Conservation (phyloP, 169 alveolate genomes). For the Plasmodium cynomolgi region DNA sequence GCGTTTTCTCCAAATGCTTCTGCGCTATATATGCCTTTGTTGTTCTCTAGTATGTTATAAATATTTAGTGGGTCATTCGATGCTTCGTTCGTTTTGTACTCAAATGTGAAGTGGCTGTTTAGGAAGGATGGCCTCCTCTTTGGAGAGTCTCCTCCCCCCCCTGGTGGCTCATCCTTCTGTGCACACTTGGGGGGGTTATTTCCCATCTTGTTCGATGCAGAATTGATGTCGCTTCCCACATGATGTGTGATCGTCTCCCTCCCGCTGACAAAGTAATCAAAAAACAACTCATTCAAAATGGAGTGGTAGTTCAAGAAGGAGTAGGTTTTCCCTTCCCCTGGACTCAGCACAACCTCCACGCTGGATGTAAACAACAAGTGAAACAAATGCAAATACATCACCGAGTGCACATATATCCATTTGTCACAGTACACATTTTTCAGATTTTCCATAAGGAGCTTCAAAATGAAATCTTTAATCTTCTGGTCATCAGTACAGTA, state of each 20-base stretch:
- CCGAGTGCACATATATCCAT: slow-evolving; percentile 38
- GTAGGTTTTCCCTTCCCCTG: slow-evolving; percentile 1
- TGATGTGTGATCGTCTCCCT: background rate
- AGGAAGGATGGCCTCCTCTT: background rate
- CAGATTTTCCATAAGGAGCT: slow-evolving; percentile 45
- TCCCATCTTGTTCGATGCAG: background rate
- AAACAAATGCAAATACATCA: slow-evolving; percentile 66
- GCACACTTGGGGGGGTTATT: background rate
- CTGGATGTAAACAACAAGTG: slow-evolving; percentile 11
- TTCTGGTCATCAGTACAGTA: slow-evolving; percentile 27
- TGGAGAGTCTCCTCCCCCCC: background rate
- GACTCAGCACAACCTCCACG: background rate
- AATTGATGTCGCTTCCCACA: background rate
- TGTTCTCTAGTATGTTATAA: slow-evolving; percentile 58
- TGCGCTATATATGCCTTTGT: slow-evolving; percentile 9
- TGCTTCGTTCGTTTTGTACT: slow-evolving; percentile 19
- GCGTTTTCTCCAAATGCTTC: background rate
- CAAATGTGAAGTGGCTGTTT: slow-evolving; percentile 39
- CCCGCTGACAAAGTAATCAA: slow-evolving; percentile 35
- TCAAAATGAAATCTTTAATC: slow-evolving; percentile 51
- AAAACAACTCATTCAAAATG: slow-evolving; percentile 26
- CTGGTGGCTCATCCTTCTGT: background rate
- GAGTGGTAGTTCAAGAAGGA: slow-evolving; percentile 55
- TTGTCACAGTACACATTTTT: slow-evolving; percentile 24
- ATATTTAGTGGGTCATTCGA: slow-evolving; percentile 52